A percentile compares a stretch with the other conserved stretches of the same genome.
Evolutionary conservation across 306 rosid genomes (phyloP).

Genomic region (Potentilla sterilis): DNA sequence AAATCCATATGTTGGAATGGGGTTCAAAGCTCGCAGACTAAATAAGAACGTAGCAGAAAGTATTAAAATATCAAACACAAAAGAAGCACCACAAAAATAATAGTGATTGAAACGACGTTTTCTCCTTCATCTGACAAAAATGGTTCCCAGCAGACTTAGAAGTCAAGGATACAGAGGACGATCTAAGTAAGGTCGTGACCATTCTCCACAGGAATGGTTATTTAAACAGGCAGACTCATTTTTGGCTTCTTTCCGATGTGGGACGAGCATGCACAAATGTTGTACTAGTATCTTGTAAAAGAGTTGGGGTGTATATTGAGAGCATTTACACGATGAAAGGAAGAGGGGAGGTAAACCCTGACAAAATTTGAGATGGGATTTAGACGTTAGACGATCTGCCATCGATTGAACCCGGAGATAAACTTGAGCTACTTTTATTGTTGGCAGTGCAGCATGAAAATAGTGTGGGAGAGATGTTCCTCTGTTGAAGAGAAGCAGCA

Average conservation of each 20-base stretch:
- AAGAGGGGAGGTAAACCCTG: not conserved
- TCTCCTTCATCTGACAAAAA: slow-evolving; percentile 60
- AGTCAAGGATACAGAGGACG: too few relatives aligned
- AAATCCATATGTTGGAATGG: not conserved
- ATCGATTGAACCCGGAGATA: not conserved
- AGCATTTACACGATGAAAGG: not conserved
- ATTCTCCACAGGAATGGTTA: too few relatives aligned
- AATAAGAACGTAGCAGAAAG: slow-evolving; percentile 7
- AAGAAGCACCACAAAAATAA: slow-evolving; percentile 7
- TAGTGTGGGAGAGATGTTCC: not conserved
- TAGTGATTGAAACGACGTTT: slow-evolving; percentile 29
- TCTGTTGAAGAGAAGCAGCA: not conserved
- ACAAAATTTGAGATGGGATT: not conserved
- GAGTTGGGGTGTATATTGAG: not conserved
- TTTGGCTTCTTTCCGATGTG: too few relatives aligned
- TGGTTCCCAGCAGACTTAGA: slow-evolving; percentile 39
- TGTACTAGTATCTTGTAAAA: not conserved
- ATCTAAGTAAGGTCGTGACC: too few relatives aligned
- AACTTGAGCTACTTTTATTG: not conserved
- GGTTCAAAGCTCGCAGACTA: slow-evolving; percentile 13
- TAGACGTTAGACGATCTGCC: not conserved
- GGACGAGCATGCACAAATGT: not conserved
- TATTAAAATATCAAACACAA: slow-evolving; percentile 18
- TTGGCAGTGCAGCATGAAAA: not conserved
- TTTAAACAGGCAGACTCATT: too few relatives aligned